Percentiles rank a stretch among this genome's conserved stretches.
Conservation (phyloP, 2,329 filamentous ascomycete genomes). For the Colletotrichum orbiculare region DNA sequence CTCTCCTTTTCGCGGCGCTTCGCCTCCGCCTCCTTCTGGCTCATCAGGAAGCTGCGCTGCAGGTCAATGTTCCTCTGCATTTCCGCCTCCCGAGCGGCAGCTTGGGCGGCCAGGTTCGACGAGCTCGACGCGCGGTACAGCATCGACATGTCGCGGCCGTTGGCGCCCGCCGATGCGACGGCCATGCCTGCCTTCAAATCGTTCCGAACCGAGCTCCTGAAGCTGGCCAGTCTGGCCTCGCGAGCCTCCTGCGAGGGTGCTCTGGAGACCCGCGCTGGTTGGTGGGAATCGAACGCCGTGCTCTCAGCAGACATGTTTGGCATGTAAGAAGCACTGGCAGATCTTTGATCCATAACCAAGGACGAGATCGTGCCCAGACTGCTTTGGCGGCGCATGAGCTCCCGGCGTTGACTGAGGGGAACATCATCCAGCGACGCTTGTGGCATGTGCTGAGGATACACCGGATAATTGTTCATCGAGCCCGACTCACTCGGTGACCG, state of each 20-base stretch:
- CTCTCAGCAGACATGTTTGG: conserved; percentile 43
- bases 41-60: conserved; percentile 66
- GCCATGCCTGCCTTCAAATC: conserved; percentile 63
- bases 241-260: conserved; percentile 57
- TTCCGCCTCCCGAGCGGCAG: conserved; percentile 51
- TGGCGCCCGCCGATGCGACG: conserved; percentile 41
- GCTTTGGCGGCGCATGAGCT: conserved; percentile 65
- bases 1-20: conserved; percentile 68
- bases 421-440: conserved; percentile 69
- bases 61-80: conserved; percentile 62
- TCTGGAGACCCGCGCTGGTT: conserved; percentile 60
- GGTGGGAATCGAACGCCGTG: conserved; percentile 63
- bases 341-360: conserved; percentile 20
- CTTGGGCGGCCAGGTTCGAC: conserved; percentile 38
- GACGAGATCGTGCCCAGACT: conserved; percentile 49
- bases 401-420: conserved; percentile 75
- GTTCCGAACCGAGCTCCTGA: conserved; percentile 73
- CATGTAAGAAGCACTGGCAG: conserved; percentile 13
- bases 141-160: conserved; percentile 54
- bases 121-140: conserved; percentile 42
- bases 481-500: conserved; percentile 54
- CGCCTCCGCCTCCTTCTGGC: conserved; percentile 72
- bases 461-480: conserved; percentile 51
- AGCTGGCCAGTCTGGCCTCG: conserved; percentile 72
- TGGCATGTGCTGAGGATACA: conserved; percentile 36